Evolutionary conservation across 257 asterid genomes (phyloP).

Genomic region (Dorcoceras hygrometricum): DNA sequence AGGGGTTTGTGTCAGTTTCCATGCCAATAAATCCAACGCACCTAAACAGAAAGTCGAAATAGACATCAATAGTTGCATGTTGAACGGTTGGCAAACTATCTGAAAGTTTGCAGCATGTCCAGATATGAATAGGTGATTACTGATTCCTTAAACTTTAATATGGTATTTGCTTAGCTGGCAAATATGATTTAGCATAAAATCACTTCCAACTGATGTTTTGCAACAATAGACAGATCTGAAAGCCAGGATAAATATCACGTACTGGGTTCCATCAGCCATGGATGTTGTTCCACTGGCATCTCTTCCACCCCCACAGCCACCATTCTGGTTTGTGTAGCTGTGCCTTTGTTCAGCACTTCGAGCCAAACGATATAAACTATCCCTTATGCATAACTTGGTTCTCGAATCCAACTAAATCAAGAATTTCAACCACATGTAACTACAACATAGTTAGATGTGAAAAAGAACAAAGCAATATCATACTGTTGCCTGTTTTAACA

Average conservation of each 20-base stretch:
- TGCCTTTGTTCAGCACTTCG: conserved; percentile 80
- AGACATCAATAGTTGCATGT: not conserved
- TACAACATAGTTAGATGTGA: not conserved
- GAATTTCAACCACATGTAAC: conserved; percentile 16
- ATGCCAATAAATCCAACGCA: not conserved
- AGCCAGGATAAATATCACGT: not conserved
- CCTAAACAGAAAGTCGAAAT: not conserved
- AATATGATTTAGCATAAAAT: not conserved
- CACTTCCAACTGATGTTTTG: not conserved
- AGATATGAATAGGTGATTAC: not conserved
- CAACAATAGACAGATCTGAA: not conserved
- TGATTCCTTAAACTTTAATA: not conserved
- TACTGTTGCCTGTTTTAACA: not conserved
- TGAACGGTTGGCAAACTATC: no score
- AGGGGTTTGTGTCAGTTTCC: conserved; percentile 68
- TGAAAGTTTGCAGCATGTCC: not conserved
- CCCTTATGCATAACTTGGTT: conserved; percentile 87
- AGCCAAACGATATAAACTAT: conserved; percentile 87
- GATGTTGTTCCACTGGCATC: conserved; percentile 4
- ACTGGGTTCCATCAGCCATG: conserved; percentile 4
- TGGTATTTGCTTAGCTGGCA: not conserved
- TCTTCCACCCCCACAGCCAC: conserved; percentile 31
- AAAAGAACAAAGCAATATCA: not conserved
- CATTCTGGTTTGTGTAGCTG: conserved; percentile 31
- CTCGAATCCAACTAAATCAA: conserved; percentile 68